Evolutionary conservation across 306 rosid genomes (phyloP).

Genomic region (barrel medic (Medicago truncatula)): DNA sequence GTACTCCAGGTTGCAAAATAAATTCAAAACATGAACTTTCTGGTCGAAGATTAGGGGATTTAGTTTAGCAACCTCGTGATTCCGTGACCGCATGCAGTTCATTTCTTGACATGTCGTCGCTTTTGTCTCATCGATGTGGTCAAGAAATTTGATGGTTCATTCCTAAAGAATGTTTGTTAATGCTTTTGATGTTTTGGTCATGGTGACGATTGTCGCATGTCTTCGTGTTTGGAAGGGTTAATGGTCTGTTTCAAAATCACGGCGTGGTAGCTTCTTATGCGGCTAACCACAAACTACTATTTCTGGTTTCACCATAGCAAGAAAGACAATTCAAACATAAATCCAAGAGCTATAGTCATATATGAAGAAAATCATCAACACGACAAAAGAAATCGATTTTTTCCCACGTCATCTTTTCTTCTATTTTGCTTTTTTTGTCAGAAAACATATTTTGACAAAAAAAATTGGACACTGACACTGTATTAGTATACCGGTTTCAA

Average conservation of each 20-base stretch:
- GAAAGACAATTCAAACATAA: not conserved
- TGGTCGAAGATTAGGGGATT: not conserved
- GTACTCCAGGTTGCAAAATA: not conserved
- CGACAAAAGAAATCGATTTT: not conserved
- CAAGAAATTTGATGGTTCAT: constrained; percentile 6
- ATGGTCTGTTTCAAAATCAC: not conserved
- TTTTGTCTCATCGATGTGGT: constrained; percentile 13
- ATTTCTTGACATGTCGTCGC: not conserved
- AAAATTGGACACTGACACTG: too few relatives aligned
- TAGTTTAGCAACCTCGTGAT: not conserved
- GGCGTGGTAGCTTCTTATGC: not conserved
- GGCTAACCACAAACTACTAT: not conserved
- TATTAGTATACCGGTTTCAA: too few relatives aligned
- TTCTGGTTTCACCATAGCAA: not conserved
- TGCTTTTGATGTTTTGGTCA: constrained; percentile 27
- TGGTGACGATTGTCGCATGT: constrained; percentile 1
- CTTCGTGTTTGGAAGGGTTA: constrained; percentile 23
- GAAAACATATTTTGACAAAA: too few relatives aligned
- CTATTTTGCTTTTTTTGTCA: not conserved
- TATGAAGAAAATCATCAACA: not conserved
- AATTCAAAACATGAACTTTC: not conserved
- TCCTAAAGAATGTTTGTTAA: not conserved
- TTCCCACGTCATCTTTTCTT: not conserved
- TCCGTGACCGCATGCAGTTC: not conserved
- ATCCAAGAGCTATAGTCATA: not conserved